Conservation (phyloP, 1,284 basidiomycete genomes). For the Heterobasidion irregulare region DNA sequence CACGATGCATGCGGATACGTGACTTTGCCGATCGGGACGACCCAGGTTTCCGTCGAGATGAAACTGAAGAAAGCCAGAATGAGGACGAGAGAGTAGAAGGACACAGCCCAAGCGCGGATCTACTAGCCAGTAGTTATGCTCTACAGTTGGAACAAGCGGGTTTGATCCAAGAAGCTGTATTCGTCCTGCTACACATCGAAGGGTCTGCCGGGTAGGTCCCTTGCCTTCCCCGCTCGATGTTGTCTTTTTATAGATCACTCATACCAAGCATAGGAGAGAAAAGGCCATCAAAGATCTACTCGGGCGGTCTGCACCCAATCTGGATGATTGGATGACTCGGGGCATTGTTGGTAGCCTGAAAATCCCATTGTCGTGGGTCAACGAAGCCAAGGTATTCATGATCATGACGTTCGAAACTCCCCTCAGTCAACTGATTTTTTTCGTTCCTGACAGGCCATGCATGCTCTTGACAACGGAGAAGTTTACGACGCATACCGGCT, state of each 20-base stretch:
- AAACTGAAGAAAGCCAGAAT: constrained; percentile 32
- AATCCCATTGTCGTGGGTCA: constrained; percentile 82
- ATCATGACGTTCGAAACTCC: neutral
- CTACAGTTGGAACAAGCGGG: constrained; percentile 79
- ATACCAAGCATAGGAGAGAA: constrained; percentile 45
- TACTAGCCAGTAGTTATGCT: constrained; percentile 80
- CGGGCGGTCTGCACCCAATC: constrained; percentile 58
- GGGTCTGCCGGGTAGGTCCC: constrained; percentile 60
- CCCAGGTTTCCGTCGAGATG: constrained; percentile 27
- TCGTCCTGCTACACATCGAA: constrained; percentile 88
- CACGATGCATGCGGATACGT: constrained; percentile 72
- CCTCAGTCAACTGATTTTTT: neutral
- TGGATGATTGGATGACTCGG: constrained; percentile 63
- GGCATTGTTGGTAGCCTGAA: constrained; percentile 74
- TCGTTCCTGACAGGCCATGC: constrained; percentile 44
- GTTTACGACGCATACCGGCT: constrained; percentile 74
- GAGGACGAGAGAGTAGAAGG: constrained; percentile 45
- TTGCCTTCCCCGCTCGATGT: neutral
- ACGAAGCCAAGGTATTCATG: constrained; percentile 68
- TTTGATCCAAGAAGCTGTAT: constrained; percentile 80
- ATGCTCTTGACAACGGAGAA: constrained; percentile 55
- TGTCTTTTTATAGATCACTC: neutral
- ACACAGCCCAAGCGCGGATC: constrained; percentile 78
- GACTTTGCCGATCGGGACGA: constrained; percentile 80
- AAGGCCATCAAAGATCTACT: constrained; percentile 80